These are phyloP conservation scores for Aspergillus japonicus DNA, from an alignment of 2,329 filamentous ascomycete genomes.

Conservation along the genomic window DNA sequence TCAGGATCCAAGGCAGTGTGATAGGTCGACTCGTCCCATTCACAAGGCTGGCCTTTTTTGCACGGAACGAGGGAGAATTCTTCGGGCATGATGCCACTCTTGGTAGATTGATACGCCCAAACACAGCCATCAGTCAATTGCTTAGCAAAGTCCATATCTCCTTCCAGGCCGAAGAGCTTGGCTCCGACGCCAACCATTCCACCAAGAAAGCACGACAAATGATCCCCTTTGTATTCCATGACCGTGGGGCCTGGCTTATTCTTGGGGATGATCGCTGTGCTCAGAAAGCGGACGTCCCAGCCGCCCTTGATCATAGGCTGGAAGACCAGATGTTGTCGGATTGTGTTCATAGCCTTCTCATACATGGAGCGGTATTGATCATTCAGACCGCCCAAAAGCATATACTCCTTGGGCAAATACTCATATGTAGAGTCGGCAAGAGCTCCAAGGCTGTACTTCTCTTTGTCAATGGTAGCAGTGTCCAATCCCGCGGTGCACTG, in stretches of 20 bases:
- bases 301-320: slow-evolving; percentile 46
- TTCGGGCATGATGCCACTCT: slow-evolving; percentile 63
- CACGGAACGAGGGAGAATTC: slow-evolving; percentile 56
- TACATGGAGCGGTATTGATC: slow-evolving; percentile 48
- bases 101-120: slow-evolving; percentile 60
- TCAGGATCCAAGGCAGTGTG: slow-evolving; percentile 43
- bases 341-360: slow-evolving; percentile 39
- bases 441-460: slow-evolving; percentile 46
- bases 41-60: slow-evolving; percentile 43
- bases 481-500: slow-evolving; percentile 43
- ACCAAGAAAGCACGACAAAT: slow-evolving; percentile 60
- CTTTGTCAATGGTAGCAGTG: slow-evolving; percentile 32
- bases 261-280: slow-evolving; percentile 27
- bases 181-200: slow-evolving; percentile 63
- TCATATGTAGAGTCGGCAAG: slow-evolving; percentile 51
- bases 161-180: slow-evolving; percentile 54
- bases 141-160: slow-evolving; percentile 56
- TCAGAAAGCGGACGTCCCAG: slow-evolving; percentile 43
- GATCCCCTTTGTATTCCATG: slow-evolving; percentile 55
- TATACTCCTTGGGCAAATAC: slow-evolving; percentile 52
- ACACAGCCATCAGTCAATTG: slow-evolving; percentile 61
- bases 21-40: slow-evolving; percentile 56
- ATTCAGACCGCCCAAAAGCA: slow-evolving; percentile 46
- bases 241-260: slow-evolving; percentile 20
- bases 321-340: slow-evolving; percentile 45